Base-by-base conservation (phyloP, 2,329 filamentous ascomycete genomes). In the Fusarium irregulare region DNA sequence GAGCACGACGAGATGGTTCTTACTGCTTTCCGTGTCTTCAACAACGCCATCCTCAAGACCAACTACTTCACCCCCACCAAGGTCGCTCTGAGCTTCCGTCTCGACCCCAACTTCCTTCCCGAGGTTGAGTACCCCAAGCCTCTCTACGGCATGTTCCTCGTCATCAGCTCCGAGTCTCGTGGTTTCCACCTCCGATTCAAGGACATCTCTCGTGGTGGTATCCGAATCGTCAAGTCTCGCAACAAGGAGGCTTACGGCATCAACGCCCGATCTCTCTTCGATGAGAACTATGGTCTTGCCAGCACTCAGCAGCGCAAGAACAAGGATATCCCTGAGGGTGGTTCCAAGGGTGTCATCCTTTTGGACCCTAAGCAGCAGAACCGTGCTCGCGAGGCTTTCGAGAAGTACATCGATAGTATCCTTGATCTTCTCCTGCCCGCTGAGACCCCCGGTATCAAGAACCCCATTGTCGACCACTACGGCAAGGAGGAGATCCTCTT, bases 271-370 rank as follows among this genome's bases (percentile, higher is more conserved):
- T 97, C 94, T 61, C 87, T 99, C 69, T 99, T 99, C 76, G 96
- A 99, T 75, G 96, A 99, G 84, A 99, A 99, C 83, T 99, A 99
- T 83, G 97, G 96, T 70, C 88, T 99, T 66, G 95, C 96, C 71
- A 98, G 97, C 82, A 99, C 96, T 0, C 96, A 99, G 82, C 96
- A 99, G 83, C 93, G 96, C 78, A 99, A 99, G 88, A 99, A 99
- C 87, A 99, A 99, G 86, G 96, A 99, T 77, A 99, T 99, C 55
- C 96, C 96, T 4, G 96, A 99, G 83, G 96, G 96, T 70, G 96
- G 96, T 58, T 97, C 95, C 76, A 99, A 99, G 85, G 96, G 96
- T 83, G 96, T 99, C 61, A 95, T 99, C 65, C 87, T 99, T 48
- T 89, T 99, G 42, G 95, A 99, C 80, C 89, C 93, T 68, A 91